Base-by-base conservation (phyloP, 495 filamentous ascomycete species). In the Penicillium turbatum region DNA sequence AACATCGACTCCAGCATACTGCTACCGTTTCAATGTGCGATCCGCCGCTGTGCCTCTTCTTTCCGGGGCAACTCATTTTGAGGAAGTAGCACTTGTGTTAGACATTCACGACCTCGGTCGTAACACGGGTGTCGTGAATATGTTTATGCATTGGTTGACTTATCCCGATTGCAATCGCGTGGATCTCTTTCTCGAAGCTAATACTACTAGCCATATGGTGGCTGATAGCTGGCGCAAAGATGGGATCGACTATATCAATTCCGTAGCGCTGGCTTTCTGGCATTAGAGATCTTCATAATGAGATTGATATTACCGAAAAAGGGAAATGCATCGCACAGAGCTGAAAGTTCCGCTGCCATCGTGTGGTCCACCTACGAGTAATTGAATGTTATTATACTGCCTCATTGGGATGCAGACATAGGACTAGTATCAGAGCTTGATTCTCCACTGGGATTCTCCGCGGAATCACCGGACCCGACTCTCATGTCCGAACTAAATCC, bases 51-150 rank as follows among this genome's bases (percentile, higher is more conserved):
- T 69, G 0, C 59, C 72, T 2, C 54, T 56, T 8, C 42, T 67
- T 1, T 54, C 60, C 5, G 77, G 79, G 6, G 76, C 72, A 1
- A 75, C 76, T n/a, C 83, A 86, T 56, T 84, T 85, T 55, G 73
- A 75, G 37, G 83, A 86, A 50, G 81, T 86, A 1, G 62, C 80
- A 1, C 82, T 80, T 61, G 82, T 82, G 26, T 85, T 85, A 61
- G 67, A 82, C 66, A 77, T 80, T n/a, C 56, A 72, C 24, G 73
- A 78, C 36, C 50, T 74, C 36, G 63, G 78, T 56, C 82, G 82
- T 0, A 84, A 82, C 42, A 50, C 67, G 12, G 61, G 59, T 50
- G 55, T 61, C 38, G 53, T 61, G 31, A 59, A 56, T 7, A 56
- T 70, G 17, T 65, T 70, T 6, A 54, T 66, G 29, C 57, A 57